Evolutionary conservation across 148 eudicot genomes (phyloP).

Genomic region (Heliosperma pusillum): DNA sequence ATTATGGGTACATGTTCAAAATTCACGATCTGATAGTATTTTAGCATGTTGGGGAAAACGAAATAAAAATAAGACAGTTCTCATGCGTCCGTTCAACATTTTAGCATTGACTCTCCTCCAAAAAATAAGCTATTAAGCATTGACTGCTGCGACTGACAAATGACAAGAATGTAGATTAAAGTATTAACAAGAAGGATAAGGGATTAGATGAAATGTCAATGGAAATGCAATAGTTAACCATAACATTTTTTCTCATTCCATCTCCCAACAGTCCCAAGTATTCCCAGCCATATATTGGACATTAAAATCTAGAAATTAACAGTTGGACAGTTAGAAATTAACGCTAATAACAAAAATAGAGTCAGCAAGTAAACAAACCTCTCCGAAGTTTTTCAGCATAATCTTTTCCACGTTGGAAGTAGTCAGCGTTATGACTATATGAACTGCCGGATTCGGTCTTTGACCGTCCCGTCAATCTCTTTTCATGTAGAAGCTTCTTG

Average conservation of each 20-base stretch:
- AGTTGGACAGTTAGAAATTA: neutral
- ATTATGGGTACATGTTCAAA: neutral
- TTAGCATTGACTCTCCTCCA: neutral
- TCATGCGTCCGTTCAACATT: constrained; percentile 1
- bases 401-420: constrained; percentile 87
- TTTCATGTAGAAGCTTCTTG: constrained; percentile 88
- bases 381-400: constrained; percentile 90
- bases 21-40: neutral
- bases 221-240: neutral
- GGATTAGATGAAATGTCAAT: neutral
- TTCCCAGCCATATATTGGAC: neutral
- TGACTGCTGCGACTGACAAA: neutral
- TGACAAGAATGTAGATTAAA: neutral
- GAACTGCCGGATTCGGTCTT: constrained; percentile 70
- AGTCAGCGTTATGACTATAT: constrained; percentile 83
- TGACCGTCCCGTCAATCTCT: constrained; percentile 61
- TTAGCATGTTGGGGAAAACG: neutral
- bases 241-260: neutral
- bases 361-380: constrained; percentile 44
- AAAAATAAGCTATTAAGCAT: neutral
- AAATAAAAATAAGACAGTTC: neutral
- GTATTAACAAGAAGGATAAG: neutral
- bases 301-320: neutral
- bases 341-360: neutral
- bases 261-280: neutral